phyloP scores from a whole-genome alignment of 2,329 filamentous ascomycete species.

The Lasiodiplodia hormozganensis region DNA sequence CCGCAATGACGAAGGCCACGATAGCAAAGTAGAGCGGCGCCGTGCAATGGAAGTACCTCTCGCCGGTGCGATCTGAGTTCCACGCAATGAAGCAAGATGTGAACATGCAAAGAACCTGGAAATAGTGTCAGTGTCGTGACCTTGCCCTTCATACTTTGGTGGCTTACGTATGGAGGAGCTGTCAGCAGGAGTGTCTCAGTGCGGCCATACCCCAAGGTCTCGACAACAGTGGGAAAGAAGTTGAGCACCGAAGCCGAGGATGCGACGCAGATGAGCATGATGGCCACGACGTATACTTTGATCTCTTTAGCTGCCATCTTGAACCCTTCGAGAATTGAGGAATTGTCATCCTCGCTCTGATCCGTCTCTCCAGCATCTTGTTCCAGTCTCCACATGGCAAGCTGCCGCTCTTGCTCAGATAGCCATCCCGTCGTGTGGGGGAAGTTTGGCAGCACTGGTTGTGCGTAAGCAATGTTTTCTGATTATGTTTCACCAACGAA shows the following conservation, averaged over 20 bases:
- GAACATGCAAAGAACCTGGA: slow-evolving; percentile 12
- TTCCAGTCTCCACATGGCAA: slow-evolving; percentile 45
- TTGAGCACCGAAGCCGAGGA: slow-evolving; percentile 35
- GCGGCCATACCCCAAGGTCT: slow-evolving; percentile 46
- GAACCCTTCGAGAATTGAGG: slow-evolving; percentile 2
- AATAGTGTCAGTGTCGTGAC: not conserved
- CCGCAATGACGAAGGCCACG: slow-evolving; percentile 27
- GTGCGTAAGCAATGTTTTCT: slow-evolving; percentile 48
- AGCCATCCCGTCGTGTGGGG: slow-evolving; percentile 57
- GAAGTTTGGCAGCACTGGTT: slow-evolving; percentile 67
- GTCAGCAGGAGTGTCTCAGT: slow-evolving; percentile 46
- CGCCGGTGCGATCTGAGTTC: slow-evolving; percentile 25
- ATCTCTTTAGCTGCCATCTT: slow-evolving; percentile 1
- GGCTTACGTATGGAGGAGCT: slow-evolving; percentile 31
- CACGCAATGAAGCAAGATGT: slow-evolving; percentile 17
- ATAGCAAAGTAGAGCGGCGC: slow-evolving; percentile 22
- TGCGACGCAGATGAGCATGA: slow-evolving; percentile 13
- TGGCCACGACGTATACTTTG: slow-evolving; percentile 11
- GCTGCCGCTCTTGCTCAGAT: slow-evolving; percentile 47
- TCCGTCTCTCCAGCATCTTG: slow-evolving; percentile 50
- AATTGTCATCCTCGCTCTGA: not conserved
- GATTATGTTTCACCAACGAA: slow-evolving; percentile 63
- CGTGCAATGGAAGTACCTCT: slow-evolving; percentile 21
- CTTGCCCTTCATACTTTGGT: slow-evolving; percentile 21
- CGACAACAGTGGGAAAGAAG: slow-evolving; percentile 46